A percentile compares a stretch with the other conserved stretches of the same genome.
These are phyloP conservation scores for Lecanicillium sp. DNA, from an alignment of 2,329 filamentous ascomycete species.

Conservation along the genomic window DNA sequence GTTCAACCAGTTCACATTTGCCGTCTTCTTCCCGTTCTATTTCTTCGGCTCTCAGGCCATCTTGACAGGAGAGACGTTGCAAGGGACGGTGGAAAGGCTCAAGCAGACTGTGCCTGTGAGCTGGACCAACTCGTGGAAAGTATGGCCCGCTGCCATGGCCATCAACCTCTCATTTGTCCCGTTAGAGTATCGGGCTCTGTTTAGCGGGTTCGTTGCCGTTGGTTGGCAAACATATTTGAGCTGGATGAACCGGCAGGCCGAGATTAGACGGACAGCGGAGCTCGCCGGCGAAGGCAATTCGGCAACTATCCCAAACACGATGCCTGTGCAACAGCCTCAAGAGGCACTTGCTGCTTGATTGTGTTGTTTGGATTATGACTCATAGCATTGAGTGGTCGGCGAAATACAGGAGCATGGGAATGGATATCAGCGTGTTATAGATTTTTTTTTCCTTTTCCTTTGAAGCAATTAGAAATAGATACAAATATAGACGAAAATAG, in stretches of 20 bases:
- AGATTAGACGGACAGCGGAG: slow-evolving; percentile 35
- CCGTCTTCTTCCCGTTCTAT: slow-evolving; percentile 74
- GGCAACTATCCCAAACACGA: not conserved
- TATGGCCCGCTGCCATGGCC: slow-evolving; percentile 84
- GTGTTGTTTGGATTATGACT: too few species aligned
- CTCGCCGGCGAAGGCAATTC: not conserved
- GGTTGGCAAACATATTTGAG: slow-evolving; percentile 91
- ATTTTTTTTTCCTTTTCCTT: too few species aligned
- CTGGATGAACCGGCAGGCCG: slow-evolving; percentile 68
- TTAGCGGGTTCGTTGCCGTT: slow-evolving; percentile 71
- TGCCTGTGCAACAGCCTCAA: not conserved
- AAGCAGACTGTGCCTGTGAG: slow-evolving; percentile 68
- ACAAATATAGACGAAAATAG: too few species aligned
- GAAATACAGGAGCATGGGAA: too few species aligned
- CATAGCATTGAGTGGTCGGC: too few species aligned
- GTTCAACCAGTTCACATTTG: slow-evolving; percentile 74
- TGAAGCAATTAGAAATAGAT: too few species aligned
- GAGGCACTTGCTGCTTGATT: not conserved
- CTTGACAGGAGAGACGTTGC: slow-evolving; percentile 57
- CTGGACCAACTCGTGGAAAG: slow-evolving; percentile 70
- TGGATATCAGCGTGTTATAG: too few species aligned
- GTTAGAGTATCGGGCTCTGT: slow-evolving; percentile 71
- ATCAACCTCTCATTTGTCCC: slow-evolving; percentile 81
- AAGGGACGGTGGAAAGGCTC: slow-evolving; percentile 62
- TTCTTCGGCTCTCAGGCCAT: slow-evolving; percentile 78